A percentile compares a stretch with the other conserved stretches of the same genome.
Conservation (phyloP, 441 rosid genomes). For the Adansonia rubrostipa region DNA sequence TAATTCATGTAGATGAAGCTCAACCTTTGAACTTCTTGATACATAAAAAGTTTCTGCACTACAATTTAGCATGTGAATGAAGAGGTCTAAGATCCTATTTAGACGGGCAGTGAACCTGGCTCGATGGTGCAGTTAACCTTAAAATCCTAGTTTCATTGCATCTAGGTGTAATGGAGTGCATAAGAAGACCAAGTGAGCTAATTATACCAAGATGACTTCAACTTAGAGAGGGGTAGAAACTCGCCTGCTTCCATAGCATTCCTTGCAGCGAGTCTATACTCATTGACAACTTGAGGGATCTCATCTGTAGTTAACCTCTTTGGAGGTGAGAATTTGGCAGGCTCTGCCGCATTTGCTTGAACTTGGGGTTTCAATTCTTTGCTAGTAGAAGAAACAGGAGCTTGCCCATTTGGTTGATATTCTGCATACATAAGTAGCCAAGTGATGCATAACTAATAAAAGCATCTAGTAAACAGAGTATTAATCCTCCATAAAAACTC, state of each 20-base stretch:
- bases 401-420: slow-evolving; percentile 15
- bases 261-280: slow-evolving; percentile 62
- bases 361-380: not conserved
- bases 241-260: slow-evolving; percentile 70
- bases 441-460: not conserved
- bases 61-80: too few relatives aligned
- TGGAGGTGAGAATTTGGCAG: slow-evolving; percentile 41
- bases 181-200: too few relatives aligned
- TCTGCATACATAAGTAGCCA: not conserved
- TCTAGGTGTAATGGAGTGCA: too few relatives aligned
- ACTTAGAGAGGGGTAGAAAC: not conserved
- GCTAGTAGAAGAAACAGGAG: slow-evolving; percentile 7
- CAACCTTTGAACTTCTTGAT: too few relatives aligned
- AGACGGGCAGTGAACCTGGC: too few relatives aligned
- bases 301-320: slow-evolving; percentile 48
- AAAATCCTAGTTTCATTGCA: too few relatives aligned
- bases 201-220: too few relatives aligned
- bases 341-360: not conserved
- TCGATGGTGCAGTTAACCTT: too few relatives aligned
- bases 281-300: slow-evolving; percentile 51
- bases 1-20: not conserved
- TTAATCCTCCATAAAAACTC: not conserved
- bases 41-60: too few relatives aligned
- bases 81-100: too few relatives aligned
- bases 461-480: not conserved